These are phyloP conservation scores for Amniculicola lignicola DNA, from an alignment of 495 filamentous ascomycete genomes.

Conservation along the genomic window DNA sequence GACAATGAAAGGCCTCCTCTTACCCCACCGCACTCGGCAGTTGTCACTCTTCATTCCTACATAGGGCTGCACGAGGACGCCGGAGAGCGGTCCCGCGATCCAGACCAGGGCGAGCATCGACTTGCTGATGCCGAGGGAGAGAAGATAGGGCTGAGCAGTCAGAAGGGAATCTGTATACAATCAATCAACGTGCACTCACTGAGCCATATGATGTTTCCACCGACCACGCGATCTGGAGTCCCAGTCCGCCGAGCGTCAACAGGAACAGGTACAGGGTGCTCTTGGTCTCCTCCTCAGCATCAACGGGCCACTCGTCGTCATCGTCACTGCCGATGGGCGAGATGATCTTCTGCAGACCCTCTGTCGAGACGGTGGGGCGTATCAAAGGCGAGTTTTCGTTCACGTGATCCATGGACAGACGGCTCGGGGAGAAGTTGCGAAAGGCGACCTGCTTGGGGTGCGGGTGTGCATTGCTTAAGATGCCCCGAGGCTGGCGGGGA, in stretches of 20 bases:
- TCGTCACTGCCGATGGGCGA: constrained; percentile 36
- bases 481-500: no score
- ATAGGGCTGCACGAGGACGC: constrained; percentile 87
- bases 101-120: constrained; percentile 89
- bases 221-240: constrained; percentile 90
- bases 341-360: constrained; percentile 25
- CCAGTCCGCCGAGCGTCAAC: constrained; percentile 77
- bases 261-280: constrained; percentile 78
- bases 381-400: constrained; percentile 62
- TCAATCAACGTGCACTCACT: constrained; percentile 41
- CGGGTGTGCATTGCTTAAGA: neutral
- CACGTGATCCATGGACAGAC: constrained; percentile 24
- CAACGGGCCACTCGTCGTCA: constrained; percentile 41
- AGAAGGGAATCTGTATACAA: neutral
- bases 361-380: constrained; percentile 41
- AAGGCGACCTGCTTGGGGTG: constrained; percentile 30
- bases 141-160: constrained; percentile 53
- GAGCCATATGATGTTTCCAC: constrained; percentile 87
- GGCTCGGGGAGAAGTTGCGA: constrained; percentile 16
- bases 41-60: constrained; percentile 88
- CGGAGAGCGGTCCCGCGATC: constrained; percentile 87
- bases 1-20: constrained; percentile 85
- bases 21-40: constrained; percentile 75
- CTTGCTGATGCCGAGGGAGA: constrained; percentile 86
- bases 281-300: constrained; percentile 60